phyloP scores from a whole-genome alignment of 2,329 filamentous ascomycete genomes.

The Fusarium stilboides region DNA sequence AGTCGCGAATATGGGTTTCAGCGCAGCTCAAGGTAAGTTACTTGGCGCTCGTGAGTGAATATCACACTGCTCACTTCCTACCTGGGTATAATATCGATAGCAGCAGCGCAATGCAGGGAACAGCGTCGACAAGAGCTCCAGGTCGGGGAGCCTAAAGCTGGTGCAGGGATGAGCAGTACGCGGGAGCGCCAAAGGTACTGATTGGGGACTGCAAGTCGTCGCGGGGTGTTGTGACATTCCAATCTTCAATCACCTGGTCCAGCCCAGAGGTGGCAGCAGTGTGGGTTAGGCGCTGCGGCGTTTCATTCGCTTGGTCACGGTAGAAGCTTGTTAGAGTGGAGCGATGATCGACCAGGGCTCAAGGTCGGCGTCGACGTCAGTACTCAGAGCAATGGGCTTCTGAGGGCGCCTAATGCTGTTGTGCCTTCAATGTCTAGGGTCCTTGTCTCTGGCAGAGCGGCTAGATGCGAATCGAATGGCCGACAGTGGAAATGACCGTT shows the following conservation, averaged over 20 bases:
- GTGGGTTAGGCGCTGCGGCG: conserved; percentile 54
- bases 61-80: conserved; percentile 18
- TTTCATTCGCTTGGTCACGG: conserved; percentile 54
- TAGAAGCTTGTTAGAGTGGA: conserved; percentile 48
- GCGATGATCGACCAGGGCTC: conserved; percentile 53
- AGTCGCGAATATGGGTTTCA: conserved; percentile 28
- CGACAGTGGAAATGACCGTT: conserved; percentile 30
- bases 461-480: conserved; percentile 33
- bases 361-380: conserved; percentile 46
- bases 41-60: conserved; percentile 11
- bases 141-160: conserved; percentile 25
- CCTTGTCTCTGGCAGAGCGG: conserved; percentile 38
- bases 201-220: conserved; percentile 44
- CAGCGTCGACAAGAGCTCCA: conserved; percentile 17
- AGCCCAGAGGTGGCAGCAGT: conserved; percentile 48
- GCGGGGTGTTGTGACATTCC: conserved; percentile 52
- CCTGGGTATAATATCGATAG: conserved; percentile 3
- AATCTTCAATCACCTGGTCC: conserved; percentile 51
- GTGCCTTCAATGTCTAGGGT: conserved; percentile 21
- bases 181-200: conserved; percentile 47
- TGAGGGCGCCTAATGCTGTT: conserved; percentile 37
- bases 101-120: conserved; percentile 18
- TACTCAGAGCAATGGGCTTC: conserved; percentile 38
- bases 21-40: conserved; percentile 8
- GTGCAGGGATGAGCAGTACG: conserved; percentile 42